Base-by-base conservation (phyloP, 805 yeast genomes). In the Candida khao-thaluensis region DNA sequence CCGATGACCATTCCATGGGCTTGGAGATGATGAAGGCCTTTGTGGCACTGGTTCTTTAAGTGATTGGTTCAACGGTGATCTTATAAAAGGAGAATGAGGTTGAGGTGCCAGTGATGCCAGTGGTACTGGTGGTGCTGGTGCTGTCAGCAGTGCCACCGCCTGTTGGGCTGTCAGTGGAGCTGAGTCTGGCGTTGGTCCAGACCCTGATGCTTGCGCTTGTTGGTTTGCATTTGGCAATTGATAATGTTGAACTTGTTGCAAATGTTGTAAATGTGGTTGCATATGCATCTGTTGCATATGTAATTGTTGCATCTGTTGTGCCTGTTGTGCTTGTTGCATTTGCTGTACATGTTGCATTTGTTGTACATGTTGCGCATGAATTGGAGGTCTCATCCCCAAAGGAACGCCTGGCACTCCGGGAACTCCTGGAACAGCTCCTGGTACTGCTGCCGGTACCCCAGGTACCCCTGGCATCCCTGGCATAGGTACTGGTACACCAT, bases 21-120 rank as follows among this genome's bases (percentile, higher is more conserved):
- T 17, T 5, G 24, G 27, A 15, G 31, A 27, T 3, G 33, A 4
- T 3, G 17, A 15, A 4, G 35, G 38, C 28, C 42, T 28, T 28
- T 34, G 38, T 3, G 38, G 42, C 9, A 34, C 31, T 14, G 42
- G 42, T 18, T 38, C 32, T 12, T 38, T 22, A 5, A 37, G 15
- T 9, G 35, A 31, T 15, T 31, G 21, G 12, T 36, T 29, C 7
- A 21, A 11, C 16, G 39, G 33, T 18, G 33, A 23, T 16, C 27
- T 33, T 7, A 33, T 24, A 14, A 18, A 33, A 5, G 28, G 37
- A 3, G 29, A 25, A 25, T 20, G 36, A 28, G 4, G 27, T 15
- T 21, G 38, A 3, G 24, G 30, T 24, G 33, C 36, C 18, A 26
- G 30, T 35, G 17, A 33, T 10, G 28, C 20, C 10, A 22, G 17